A percentile compares a stretch with the other conserved stretches of the same genome.
These are phyloP conservation scores for Desmodesmus armatus DNA, from an alignment of 139 green algal genomes.

Conservation along the genomic window DNA sequence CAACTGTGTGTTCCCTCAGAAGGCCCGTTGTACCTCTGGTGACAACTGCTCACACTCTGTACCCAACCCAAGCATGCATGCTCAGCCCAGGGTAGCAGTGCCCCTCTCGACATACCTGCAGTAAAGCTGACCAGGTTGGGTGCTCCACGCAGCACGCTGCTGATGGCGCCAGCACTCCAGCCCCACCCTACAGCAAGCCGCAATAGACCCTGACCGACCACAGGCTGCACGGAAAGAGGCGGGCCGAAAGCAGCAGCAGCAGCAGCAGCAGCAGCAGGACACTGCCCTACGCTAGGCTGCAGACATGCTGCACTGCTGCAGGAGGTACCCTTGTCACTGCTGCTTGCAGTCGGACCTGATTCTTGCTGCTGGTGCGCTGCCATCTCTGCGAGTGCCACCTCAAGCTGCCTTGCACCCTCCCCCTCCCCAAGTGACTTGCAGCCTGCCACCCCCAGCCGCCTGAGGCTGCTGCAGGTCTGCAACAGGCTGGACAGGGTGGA, in stretches of 20 bases:
- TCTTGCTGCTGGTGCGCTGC: conserved; percentile 5
- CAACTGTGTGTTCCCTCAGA: no score
- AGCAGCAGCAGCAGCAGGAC: background rate
- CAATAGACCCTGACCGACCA: conserved; percentile 6
- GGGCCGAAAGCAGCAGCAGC: background rate
- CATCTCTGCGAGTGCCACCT: background rate
- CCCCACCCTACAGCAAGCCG: conserved; percentile 23
- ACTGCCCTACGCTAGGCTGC: no score
- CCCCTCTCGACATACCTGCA: conserved; percentile 14
- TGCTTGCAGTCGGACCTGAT: background rate
- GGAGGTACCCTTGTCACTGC: background rate
- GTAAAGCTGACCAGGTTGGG: background rate
- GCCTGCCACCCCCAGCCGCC: background rate
- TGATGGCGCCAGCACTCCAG: background rate
- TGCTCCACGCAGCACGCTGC: background rate
- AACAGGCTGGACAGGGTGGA: background rate
- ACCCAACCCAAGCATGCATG: no score
- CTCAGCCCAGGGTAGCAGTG: no score
- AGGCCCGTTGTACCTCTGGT: no score
- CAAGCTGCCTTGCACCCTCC: background rate
- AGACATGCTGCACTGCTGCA: conserved; percentile 7
- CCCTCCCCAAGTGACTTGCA: conserved; percentile 5
- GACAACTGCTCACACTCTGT: no score
- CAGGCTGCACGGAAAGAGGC: background rate
- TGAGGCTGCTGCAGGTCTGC: background rate